Base-by-base conservation (phyloP, 176 grass and related monocot species). In the Phoenix roebelenii region DNA sequence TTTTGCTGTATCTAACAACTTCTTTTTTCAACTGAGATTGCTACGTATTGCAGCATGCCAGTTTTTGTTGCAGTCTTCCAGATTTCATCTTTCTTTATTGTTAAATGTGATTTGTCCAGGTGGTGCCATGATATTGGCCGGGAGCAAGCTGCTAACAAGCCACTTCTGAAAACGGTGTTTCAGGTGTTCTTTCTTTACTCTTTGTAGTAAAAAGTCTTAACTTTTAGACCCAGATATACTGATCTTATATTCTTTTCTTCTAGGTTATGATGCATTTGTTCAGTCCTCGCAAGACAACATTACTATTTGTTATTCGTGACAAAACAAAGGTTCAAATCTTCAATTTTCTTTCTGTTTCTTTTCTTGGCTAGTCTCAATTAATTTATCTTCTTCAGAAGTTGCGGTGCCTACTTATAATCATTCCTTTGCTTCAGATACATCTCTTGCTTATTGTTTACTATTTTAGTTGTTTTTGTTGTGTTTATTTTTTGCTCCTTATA, bases 91-190 rank as follows among this genome's bases (percentile, higher is more conserved):
- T 16, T 51, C 5, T 7, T 52, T 18, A 19, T 56, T 25, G 35
- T 44, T 44, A 12, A 14, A 44, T 44, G 7, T 44, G 35, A 44
- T 44, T 44, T 77, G 52, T 82, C 57, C 50, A 95, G 90, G 62
- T 95, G 90, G 90, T 95, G 90, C 52, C 90, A 95, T 73, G 90
- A 95, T 49, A 89, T 95, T 75, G 85, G 90, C 4, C 72, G 82
- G 78, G 82, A 95, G 56, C 79, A 86, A 52, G 90, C 82, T 60
- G 85, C 90, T 54, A 89, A 86, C 59, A 85, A 81, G 44, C 79
- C 82, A 61, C 82, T 89, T 65, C 66, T 95, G 53, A 89, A 80
- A 78, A 89, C 79, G 19, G 77, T 95, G 51, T 95, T 95, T 78
- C 58, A 86, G 85, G 89, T 89, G 61, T 51, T 62, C 9, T 55